Evolutionary conservation across 345 rosid genomes (phyloP).

Genomic region (Linum usitatissimum): DNA sequence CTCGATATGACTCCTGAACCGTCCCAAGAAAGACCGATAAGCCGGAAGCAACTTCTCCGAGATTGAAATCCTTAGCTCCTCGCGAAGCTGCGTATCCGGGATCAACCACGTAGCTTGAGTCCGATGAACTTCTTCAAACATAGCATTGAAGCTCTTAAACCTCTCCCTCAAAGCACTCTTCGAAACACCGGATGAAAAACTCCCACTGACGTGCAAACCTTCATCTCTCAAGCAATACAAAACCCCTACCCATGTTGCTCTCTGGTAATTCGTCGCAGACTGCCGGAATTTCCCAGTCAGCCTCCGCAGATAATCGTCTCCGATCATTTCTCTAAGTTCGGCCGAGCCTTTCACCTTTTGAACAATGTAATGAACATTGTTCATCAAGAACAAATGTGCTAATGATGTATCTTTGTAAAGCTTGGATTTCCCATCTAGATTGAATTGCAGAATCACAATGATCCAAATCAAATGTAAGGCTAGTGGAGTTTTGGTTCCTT

Average conservation of each 20-base stretch:
- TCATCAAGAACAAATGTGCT: slow-evolving; percentile 75
- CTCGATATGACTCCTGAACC: slow-evolving; percentile 87
- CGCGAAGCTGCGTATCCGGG: slow-evolving; percentile 75
- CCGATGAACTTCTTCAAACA: slow-evolving; percentile 88
- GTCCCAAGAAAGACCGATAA: slow-evolving; percentile 82
- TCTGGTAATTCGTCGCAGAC: slow-evolving; percentile 70
- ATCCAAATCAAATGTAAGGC: slow-evolving; percentile 87
- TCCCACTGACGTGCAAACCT: slow-evolving; percentile 76
- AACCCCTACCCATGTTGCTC: slow-evolving; percentile 79
- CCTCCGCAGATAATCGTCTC: slow-evolving; percentile 69
- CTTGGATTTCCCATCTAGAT: slow-evolving; percentile 73
- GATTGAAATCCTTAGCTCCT: slow-evolving; percentile 81
- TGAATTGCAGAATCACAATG: slow-evolving; percentile 72
- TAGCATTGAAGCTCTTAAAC: slow-evolving; percentile 79
- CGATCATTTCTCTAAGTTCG: slow-evolving; percentile 81
- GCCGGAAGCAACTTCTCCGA: slow-evolving; percentile 83
- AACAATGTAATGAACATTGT: slow-evolving; percentile 80
- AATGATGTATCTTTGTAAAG: slow-evolving; percentile 67
- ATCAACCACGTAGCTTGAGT: slow-evolving; percentile 69
- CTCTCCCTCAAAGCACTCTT: slow-evolving; percentile 72
- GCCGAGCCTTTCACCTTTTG: slow-evolving; percentile 77
- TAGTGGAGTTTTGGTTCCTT: slow-evolving; percentile 41
- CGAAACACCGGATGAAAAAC: slow-evolving; percentile 83
- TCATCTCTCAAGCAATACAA: slow-evolving; percentile 76
- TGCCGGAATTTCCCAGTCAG: slow-evolving; percentile 64